Base-by-base conservation (phyloP, 2,329 filamentous ascomycete species). In the Exophiala mesophila region DNA sequence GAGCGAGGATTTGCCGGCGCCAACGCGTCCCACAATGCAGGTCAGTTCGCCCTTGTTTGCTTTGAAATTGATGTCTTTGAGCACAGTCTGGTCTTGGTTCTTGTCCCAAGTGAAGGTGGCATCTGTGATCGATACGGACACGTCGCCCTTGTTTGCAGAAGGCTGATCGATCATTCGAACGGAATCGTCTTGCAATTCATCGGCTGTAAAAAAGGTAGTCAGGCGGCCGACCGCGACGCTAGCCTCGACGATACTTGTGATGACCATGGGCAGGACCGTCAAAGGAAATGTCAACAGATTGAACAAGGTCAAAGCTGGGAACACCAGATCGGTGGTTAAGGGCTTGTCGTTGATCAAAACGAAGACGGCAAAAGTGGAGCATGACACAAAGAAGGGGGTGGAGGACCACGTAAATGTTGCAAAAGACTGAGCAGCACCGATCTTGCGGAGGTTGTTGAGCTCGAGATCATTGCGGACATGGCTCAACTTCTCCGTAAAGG, bases 401-500 rank as follows among this genome's bases (percentile, higher is more conserved):
- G 88, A 94, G 39, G 85, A 94, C 92, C 92, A 98, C 9, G 90
- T 96, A 58, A 98, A 98, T 60, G 95, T 98, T 49, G 92, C 88
- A 60, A 96, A 77, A 2, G 92, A 87, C 63, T 96, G 89, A 2
- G 88, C 86, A 16, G 89, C 90, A 48, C 92, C 92, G 55, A 98
- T 98, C 67, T 90, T 96, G 50, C 92, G 84, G 43, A 98, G 75
- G 18, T 94, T 98, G 70, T 92, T 92, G 41, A 98, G 72, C 66
- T 98, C 92, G 57, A 88, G 79, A 58, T 98, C 92, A 66, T 98
- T 98, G 65, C 92, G 82, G 47, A 98, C 88, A 63, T 86, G 85
- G 67, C 92, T 97, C 45, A 98, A 79, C 67, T 94, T 95, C 66
- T 88, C 92, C 82, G 96, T 95, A 62, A 98, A 98, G 10, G 92